phyloP scores from a whole-genome alignment of 192 early-diverging fungal species.

The Backusella liffmaniae region DNA sequence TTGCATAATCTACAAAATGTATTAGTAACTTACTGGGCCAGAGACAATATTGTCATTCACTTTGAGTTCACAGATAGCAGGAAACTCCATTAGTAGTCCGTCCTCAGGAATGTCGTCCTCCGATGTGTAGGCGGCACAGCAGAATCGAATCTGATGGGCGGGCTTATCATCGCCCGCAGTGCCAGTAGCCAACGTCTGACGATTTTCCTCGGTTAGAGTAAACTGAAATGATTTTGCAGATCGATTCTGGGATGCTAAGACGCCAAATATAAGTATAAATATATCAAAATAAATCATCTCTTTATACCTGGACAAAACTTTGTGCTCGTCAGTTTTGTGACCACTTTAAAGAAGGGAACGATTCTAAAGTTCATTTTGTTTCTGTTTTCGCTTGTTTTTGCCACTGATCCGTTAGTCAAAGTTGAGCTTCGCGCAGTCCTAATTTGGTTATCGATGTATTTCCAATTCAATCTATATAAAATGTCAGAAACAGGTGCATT shows the following conservation, averaged over 20 bases:
- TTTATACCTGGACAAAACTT: not conserved
- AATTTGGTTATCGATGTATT: not conserved
- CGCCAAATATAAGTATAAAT: not conserved
- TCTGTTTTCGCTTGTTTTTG: not conserved
- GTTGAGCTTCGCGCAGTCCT: not conserved
- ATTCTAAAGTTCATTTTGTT: not conserved
- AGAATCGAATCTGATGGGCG: constrained; percentile 5
- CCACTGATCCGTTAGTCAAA: not conserved
- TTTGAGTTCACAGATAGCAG: constrained; percentile 9
- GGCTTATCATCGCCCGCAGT: not conserved
- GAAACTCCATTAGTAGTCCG: not conserved
- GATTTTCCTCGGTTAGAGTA: constrained; percentile 2
- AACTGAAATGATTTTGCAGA: not conserved
- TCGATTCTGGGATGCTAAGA: not conserved
- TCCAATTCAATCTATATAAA: not conserved
- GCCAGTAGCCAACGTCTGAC: not conserved
- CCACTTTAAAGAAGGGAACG: not conserved
- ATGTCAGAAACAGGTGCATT: not conserved
- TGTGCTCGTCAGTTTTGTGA: not conserved
- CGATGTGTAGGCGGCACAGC: not conserved
- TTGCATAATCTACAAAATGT: too few relatives aligned
- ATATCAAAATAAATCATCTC: not conserved
- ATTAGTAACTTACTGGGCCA: not conserved
- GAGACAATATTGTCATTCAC: constrained; percentile 8
- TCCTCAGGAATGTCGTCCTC: not conserved